Conservation (phyloP, 768 basidiomycete genomes). For the Dioszegia aurantiaca region DNA sequence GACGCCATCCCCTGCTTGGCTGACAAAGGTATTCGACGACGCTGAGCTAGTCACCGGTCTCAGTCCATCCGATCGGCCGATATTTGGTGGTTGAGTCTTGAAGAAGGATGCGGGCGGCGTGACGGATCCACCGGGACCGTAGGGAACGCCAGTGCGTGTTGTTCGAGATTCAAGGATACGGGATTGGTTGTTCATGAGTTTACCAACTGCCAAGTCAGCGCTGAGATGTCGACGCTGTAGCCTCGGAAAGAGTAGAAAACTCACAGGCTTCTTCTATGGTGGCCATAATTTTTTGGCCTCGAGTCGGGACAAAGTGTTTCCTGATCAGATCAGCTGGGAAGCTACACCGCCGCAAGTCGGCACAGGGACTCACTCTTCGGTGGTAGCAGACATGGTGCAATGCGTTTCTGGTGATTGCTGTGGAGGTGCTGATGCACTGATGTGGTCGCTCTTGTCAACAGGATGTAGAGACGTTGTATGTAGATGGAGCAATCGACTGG, state of each 20-base stretch:
- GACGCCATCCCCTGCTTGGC: not conserved
- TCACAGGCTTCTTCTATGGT: slow-evolving; percentile 3
- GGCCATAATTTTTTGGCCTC: slow-evolving; percentile 7
- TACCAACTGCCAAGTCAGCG: not conserved
- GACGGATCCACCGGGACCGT: slow-evolving; percentile 10
- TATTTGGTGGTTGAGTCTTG: slow-evolving; percentile 9
- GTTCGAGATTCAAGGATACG: slow-evolving; percentile 9
- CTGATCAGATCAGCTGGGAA: not conserved
- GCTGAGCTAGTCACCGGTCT: not conserved
- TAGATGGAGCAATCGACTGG: too few relatives aligned
- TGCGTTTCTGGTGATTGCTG: not conserved
- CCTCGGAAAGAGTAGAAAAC: not conserved
- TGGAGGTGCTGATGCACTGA: too few relatives aligned
- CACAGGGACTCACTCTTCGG: not conserved
- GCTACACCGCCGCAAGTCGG: not conserved
- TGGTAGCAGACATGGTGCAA: not conserved
- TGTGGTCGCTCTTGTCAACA: too few relatives aligned
- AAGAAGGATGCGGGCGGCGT: slow-evolving; percentile 12
- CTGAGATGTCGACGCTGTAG: not conserved
- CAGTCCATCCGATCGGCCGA: not conserved
- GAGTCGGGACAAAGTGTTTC: slow-evolving; percentile 6
- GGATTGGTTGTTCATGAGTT: slow-evolving; percentile 5
- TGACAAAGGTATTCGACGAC: not conserved
- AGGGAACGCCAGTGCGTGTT: slow-evolving; percentile 4
- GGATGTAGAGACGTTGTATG: too few relatives aligned